phyloP scores from a whole-genome alignment of 495 filamentous ascomycete genomes.

The Penicillium paxilli region DNA sequence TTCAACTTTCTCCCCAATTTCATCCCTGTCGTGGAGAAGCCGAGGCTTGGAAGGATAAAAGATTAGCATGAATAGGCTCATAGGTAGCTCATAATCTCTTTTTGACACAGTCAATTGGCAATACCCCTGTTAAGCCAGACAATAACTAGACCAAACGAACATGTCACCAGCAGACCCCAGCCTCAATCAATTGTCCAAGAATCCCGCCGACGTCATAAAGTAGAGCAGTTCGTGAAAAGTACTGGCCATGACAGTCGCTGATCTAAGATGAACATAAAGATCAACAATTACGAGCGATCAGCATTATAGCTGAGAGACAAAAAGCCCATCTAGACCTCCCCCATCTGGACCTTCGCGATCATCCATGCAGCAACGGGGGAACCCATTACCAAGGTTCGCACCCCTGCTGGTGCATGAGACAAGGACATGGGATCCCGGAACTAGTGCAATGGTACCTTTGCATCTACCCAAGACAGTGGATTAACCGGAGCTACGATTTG shows the following conservation, averaged over 20 bases:
- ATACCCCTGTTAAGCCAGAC: neutral
- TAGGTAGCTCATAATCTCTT: neutral
- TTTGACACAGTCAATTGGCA: neutral
- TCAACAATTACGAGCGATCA: neutral
- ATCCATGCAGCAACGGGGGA: neutral
- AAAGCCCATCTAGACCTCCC: neutral
- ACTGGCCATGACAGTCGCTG: no score
- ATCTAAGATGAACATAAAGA: no score
- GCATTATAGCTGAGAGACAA: neutral
- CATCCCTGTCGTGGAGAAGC: no score
- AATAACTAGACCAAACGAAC: neutral
- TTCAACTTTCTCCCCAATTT: neutral
- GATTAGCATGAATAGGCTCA: no score
- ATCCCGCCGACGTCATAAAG: neutral
- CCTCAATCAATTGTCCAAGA: no score
- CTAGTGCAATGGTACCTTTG: neutral
- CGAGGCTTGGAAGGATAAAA: no score
- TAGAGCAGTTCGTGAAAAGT: no score
- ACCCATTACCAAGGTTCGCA: slow-evolving; percentile 13
- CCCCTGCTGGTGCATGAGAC: slow-evolving; percentile 5
- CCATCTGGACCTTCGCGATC: neutral
- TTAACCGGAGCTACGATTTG: neutral
- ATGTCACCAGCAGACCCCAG: neutral
- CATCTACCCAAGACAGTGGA: neutral
- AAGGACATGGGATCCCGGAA: neutral